A percentile compares a stretch with the other conserved stretches of the same genome.
Evolutionary conservation across 1,139 yeast species (phyloP).

Genomic region (Zygosaccharomyces sapae): DNA sequence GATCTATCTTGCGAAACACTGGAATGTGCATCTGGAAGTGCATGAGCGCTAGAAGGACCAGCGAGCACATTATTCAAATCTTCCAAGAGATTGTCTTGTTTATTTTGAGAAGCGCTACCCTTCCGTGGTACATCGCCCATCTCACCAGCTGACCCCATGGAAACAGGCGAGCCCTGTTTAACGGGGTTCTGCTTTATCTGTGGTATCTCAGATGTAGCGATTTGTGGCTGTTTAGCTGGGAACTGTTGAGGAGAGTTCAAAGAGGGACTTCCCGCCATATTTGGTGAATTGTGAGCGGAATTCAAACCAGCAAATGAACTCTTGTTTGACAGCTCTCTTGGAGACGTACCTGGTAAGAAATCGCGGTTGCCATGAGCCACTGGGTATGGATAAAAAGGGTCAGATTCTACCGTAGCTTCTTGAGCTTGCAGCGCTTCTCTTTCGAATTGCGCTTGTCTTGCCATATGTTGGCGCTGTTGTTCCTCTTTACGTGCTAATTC

Average conservation of each 20-base stretch:
- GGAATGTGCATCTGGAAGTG: neutral
- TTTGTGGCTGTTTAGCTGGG: slow-evolving; percentile 1
- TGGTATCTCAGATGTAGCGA: neutral
- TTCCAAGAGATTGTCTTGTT: slow-evolving; percentile 21
- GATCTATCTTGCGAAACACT: neutral
- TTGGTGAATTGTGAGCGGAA: slow-evolving; percentile 1
- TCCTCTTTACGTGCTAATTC: neutral
- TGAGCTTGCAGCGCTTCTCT: slow-evolving; percentile 1
- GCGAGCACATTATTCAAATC: slow-evolving; percentile 26
- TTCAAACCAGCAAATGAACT: neutral
- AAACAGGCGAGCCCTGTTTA: neutral
- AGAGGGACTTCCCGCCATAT: slow-evolving; percentile 1
- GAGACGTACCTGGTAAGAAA: neutral
- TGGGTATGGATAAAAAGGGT: neutral
- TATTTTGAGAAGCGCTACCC: slow-evolving; percentile 3
- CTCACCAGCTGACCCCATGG: neutral
- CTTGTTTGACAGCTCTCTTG: neutral
- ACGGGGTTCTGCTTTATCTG: slow-evolving; percentile 1
- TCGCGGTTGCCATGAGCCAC: neutral
- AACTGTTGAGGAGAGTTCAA: slow-evolving; percentile 3
- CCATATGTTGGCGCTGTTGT: slow-evolving; percentile 1
- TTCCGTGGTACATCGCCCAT: neutral
- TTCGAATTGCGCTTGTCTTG: neutral
- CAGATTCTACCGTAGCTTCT: neutral
- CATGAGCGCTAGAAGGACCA: neutral